Percentiles rank a stretch among this genome's conserved stretches.
Evolutionary conservation across 768 basidiomycete species (phyloP).

Genomic region (Tylopilus cervinicoccineus): DNA sequence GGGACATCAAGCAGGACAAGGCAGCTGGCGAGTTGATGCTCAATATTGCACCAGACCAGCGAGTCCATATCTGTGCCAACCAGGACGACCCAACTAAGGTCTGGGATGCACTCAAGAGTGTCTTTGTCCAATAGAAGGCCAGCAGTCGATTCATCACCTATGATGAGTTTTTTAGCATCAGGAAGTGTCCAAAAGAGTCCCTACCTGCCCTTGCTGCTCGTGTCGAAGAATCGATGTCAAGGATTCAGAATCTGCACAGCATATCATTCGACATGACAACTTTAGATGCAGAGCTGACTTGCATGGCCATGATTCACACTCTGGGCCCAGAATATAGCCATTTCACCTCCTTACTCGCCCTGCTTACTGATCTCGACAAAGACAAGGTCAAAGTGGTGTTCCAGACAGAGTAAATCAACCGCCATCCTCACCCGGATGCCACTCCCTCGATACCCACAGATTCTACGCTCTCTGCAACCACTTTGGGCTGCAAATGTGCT

Average conservation of each 20-base stretch:
- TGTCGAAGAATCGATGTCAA: constrained; percentile 1
- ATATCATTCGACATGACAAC: neutral
- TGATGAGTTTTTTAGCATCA: no score
- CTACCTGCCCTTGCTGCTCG: neutral
- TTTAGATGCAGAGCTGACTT: neutral
- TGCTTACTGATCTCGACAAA: constrained; percentile 8
- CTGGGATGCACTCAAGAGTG: no score
- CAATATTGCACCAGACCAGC: no score
- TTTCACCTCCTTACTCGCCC: constrained; percentile 1
- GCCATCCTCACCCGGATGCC: neutral
- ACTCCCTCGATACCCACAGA: neutral
- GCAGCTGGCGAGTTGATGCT: neutral
- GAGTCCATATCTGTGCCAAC: no score
- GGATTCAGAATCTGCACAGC: constrained; percentile 8
- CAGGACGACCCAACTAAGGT: no score
- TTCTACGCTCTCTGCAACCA: neutral
- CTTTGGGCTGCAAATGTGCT: neutral
- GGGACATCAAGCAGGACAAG: neutral
- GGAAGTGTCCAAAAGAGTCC: neutral
- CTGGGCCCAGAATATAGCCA: neutral
- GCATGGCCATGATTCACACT: neutral
- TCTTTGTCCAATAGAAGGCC: no score
- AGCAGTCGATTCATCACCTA: no score
- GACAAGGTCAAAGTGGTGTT: constrained; percentile 4
- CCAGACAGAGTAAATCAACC: constrained; percentile 1